Evolutionary conservation across 2,329 filamentous ascomycete genomes (phyloP), one percentile per base, ranked within the genome.

Genomic region (Annulohypoxylon truncatum): DNA sequence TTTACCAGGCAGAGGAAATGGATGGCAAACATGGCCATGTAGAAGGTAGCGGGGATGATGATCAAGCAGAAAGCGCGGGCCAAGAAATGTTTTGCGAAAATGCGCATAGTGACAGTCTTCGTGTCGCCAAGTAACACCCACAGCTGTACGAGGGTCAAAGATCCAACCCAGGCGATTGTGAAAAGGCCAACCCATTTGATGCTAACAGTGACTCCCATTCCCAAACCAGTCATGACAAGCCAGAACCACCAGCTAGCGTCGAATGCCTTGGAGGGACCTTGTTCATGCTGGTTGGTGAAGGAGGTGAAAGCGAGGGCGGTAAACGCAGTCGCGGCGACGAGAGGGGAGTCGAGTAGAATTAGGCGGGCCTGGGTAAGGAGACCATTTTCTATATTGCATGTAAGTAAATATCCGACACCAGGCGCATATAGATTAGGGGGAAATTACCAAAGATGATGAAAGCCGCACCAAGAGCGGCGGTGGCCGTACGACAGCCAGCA

Each of bases 131-230:
- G 90, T 60, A 99, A 84, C 71, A 97, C 90, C 96, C 96, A 99
- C 63, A 99, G 87, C 83, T 99, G 96, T 47, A 99, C 79, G 46
- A 95, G 80, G 35, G 96, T 99, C 81, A 99, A 87, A 79, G 86
- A 89, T 68, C 96, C 96, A 72, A 99, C 93, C 96, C 96, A 99
- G 51, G 95, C 96, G 79, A 97, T 97, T 69, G 96, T 99, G 84
- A 99, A 98, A 55, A 99, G 85, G 53, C 96, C 96, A 76, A 99
- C 96, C 96, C 96, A 99, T 84, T 99, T 99, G 76, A 98, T 94
- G 82, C 95, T 98, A 67, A 90, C 88, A 6, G 96, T 98, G 53
- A 95, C 90, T 68, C 96, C 96, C 53, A 99, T 85, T 35, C 91
- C 92, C 44, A 99, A 82, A 73, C 96, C 96, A 46, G 92, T 96